Conservation (phyloP, 164 flowering plant genomes). For the Tetrastigma voinierianum region DNA sequence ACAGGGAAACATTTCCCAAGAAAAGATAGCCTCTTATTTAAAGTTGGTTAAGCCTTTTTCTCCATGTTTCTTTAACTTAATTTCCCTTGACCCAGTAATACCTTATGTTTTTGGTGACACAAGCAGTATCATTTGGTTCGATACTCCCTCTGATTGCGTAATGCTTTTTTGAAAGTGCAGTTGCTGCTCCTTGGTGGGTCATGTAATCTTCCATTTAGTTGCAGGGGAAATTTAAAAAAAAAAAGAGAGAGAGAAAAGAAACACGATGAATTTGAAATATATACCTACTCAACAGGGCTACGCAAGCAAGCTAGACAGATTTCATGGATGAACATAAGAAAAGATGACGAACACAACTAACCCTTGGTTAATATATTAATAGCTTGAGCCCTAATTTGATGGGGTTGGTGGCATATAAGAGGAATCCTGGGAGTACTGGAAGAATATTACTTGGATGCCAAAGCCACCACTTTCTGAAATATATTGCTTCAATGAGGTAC, state of each 20-base stretch:
- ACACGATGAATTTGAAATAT: too few relatives aligned
- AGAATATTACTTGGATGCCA: slow-evolving; percentile 26
- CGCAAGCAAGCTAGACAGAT: too few relatives aligned
- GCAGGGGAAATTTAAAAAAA: too few relatives aligned
- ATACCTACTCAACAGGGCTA: too few relatives aligned
- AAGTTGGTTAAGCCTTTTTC: not conserved
- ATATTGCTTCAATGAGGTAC: not conserved
- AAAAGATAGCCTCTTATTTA: not conserved
- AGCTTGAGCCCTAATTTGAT: too few relatives aligned
- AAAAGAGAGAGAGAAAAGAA: too few relatives aligned
- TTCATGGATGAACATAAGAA: too few relatives aligned
- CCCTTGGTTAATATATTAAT: too few relatives aligned
- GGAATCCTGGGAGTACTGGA: slow-evolving; percentile 4
- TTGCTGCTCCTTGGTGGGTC: not conserved
- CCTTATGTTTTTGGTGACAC: slow-evolving; percentile 15
- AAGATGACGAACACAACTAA: too few relatives aligned
- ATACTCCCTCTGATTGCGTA: slow-evolving; percentile 8
- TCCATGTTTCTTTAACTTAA: not conserved
- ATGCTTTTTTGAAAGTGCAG: not conserved
- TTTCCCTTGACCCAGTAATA: slow-evolving; percentile 7
- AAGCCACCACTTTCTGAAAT: not conserved
- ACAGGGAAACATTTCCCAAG: not conserved
- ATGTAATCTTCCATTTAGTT: not conserved
- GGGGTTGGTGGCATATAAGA: not conserved
- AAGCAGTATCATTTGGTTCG: slow-evolving; percentile 11